Conservation (phyloP, 1,139 yeast genomes). For the Entelexis sorbosivorans region DNA sequence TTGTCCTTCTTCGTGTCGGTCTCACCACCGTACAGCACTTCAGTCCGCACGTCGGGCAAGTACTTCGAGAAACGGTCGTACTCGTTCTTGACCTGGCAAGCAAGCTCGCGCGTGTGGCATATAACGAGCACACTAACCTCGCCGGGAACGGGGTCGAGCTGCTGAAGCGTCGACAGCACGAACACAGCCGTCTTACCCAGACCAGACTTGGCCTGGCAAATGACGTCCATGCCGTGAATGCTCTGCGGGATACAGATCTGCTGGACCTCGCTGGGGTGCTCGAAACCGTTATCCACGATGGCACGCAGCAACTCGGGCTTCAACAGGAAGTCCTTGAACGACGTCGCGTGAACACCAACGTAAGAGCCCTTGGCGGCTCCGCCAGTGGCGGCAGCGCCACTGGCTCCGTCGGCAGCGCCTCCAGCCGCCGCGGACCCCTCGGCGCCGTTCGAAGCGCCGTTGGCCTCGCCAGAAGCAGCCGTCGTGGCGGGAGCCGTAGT, state of each 20-base stretch:
- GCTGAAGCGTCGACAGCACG: slow-evolving; percentile 90
- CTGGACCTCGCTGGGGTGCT: slow-evolving; percentile 99
- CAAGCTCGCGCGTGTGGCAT: slow-evolving; percentile 97
- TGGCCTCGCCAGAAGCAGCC: slow-evolving; percentile 34
- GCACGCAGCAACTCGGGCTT: slow-evolving; percentile 96
- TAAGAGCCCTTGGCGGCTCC: slow-evolving; percentile 82
- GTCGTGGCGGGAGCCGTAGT: slow-evolving; percentile 62
- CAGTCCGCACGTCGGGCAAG: slow-evolving; percentile 95
- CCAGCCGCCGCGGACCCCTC: slow-evolving; percentile 24
- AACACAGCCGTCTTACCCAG: slow-evolving; percentile 98
- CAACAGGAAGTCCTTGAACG: slow-evolving; percentile 92
- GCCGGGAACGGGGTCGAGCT: slow-evolving; percentile 94
- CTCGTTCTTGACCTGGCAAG: slow-evolving; percentile 95
- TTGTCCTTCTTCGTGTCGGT: slow-evolving; percentile 68
- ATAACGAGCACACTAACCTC: slow-evolving; percentile 88
- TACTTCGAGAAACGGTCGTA: slow-evolving; percentile 96
- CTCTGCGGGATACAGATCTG: slow-evolving; percentile 98
- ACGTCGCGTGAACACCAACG: slow-evolving; percentile 96
- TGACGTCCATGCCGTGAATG: slow-evolving; percentile 91
- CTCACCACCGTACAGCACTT: slow-evolving; percentile 95
- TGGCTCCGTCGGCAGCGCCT: slow-evolving; percentile 22
- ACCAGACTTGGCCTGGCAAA: slow-evolving; percentile 99
- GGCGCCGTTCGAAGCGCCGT: slow-evolving; percentile 22
- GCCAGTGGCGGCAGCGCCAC: slow-evolving; percentile 2
- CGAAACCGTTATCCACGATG: slow-evolving; percentile 97